Base-by-base conservation (phyloP, 495 filamentous ascomycete genomes). In the Aspergillus avenaceus region DNA sequence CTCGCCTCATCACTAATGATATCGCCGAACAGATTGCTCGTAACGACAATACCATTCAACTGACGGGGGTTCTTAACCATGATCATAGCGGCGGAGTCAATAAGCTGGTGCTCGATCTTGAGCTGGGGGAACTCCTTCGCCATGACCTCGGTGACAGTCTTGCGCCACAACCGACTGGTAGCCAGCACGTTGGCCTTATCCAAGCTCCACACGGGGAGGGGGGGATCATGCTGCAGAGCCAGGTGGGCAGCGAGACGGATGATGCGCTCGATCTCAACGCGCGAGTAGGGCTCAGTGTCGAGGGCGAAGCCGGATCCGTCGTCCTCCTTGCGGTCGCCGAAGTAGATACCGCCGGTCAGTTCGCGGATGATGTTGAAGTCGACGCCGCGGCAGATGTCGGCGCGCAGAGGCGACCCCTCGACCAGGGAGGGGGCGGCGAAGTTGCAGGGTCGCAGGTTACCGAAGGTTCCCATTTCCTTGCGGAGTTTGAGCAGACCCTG, bases 151-250 rank as follows among this genome's bases (percentile, higher is more conserved):
- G 82, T 82, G 18, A 96, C 85, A 4, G 86, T 84, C 75, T 88
- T 91, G 45, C 93, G 81, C 93, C 93, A 97, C 58, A 98, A 73
- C 47, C 93, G 75, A 53, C 80, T 85, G 12, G 92, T 95, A 18
- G 93, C 93, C 40, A 98, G 80, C 41, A 98, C 93, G 63, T 98
- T 98, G 49, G 93, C 93, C 83, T 98, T 98, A 64, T 98, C 93
- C 64, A 98, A 66, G 58, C 83, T 88, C 85, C 84, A 90, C 16
- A 98, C 89, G 49, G 87, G 86, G 22, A 84, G 73, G 21, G 89
- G 90, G 8, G 92, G 92, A 66, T 87, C 76, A 55, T 82, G 77
- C 60, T 85, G 84, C 53, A 90, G 77, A 16, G 93, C 93, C 22
- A 97, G 76, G 72, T 87, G 80, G 11, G 81, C 93, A 14, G 86